These are phyloP conservation scores for Vigna radiata DNA, from an alignment of 306 rosid genomes.

Conservation along the genomic window DNA sequence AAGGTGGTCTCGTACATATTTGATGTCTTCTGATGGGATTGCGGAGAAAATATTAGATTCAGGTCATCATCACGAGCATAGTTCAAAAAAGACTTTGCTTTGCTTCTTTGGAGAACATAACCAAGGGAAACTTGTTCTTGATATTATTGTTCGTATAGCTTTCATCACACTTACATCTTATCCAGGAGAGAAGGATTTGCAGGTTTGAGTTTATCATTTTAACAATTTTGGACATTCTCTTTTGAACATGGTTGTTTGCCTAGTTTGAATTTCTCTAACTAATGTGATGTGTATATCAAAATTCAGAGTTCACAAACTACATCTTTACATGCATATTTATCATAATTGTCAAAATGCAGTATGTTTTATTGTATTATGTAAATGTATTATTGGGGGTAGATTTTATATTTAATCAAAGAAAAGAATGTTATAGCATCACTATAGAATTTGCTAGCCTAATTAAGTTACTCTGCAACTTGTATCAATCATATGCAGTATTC, in stretches of 20 bases:
- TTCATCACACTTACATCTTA: conserved; percentile 71
- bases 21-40: conserved; percentile 76
- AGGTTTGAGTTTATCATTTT: conserved; percentile 62
- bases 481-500: too few relatives aligned
- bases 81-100: conserved; percentile 62
- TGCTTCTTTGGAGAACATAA: conserved; percentile 78
- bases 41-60: conserved; percentile 53
- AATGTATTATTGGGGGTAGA: conserved; percentile 1
- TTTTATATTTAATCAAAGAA: too few relatives aligned
- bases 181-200: conserved; percentile 92
- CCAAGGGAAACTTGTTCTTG: conserved; percentile 87
- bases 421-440: too few relatives aligned
- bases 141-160: conserved; percentile 82
- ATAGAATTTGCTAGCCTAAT: too few relatives aligned
- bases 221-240: conserved; percentile 29
- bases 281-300: conserved; percentile 9
- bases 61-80: conserved; percentile 52
- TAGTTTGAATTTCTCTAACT: conserved; percentile 37
- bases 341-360: conserved; percentile 4
- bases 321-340: conserved; percentile 14
- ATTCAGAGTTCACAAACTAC: background rate
- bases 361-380: background rate
- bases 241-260: conserved; percentile 37
- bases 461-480: too few relatives aligned
- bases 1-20: conserved; percentile 91